Base-by-base conservation (phyloP, 306 rosid species). In the Glycine latifolia region DNA sequence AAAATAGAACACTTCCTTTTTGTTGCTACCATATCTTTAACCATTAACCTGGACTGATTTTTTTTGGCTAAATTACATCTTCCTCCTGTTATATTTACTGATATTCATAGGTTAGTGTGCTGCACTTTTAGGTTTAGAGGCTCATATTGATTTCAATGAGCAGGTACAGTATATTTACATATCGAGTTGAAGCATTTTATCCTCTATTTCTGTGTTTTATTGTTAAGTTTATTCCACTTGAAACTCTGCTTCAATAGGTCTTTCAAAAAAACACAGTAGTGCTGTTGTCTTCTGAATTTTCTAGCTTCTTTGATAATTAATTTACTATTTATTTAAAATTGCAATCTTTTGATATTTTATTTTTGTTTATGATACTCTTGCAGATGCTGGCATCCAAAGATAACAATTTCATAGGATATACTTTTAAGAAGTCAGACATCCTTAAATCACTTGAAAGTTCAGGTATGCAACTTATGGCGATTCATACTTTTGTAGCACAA, bases 361-460 rank as follows among this genome's bases (percentile, higher is more conserved):
- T 56, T 56, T 59, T 26, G 20, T 39, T 85, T 65, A 39, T 71
- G 33, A 50, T 61, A 53, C 67, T 14, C 61, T 81, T 85, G 69
- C 97, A 96, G 99, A 96, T 96, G 99, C 84, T 96, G 88, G 91
- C 98, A 16, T 96, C 99, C 62, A 96, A 93, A 87, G 99, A 96
- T 81, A 91, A 88, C 79, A 96, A 96, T 80, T 96, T 96, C 90
- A 96, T 96, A 66, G 99, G 98, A 80, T 96, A 89, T 86, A 96
- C 98, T 67, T 96, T 73, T 68, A 93, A 92, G 87, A 93, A 96
- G 70, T 96, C 99, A 8, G 97, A 93, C 80, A 87, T 92, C 73
- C 89, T 86, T 79, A 91, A 87, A 87, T 89, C 99, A 50, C 92
- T 92, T 75, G 99, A 91, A 86, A 84, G 80, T 85, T 87, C 98